Percentiles rank a stretch among this genome's conserved stretches.
These are phyloP conservation scores for Aspergillus sclerotiicarbonarius DNA, from an alignment of 495 filamentous ascomycete genomes.

Conservation along the genomic window DNA sequence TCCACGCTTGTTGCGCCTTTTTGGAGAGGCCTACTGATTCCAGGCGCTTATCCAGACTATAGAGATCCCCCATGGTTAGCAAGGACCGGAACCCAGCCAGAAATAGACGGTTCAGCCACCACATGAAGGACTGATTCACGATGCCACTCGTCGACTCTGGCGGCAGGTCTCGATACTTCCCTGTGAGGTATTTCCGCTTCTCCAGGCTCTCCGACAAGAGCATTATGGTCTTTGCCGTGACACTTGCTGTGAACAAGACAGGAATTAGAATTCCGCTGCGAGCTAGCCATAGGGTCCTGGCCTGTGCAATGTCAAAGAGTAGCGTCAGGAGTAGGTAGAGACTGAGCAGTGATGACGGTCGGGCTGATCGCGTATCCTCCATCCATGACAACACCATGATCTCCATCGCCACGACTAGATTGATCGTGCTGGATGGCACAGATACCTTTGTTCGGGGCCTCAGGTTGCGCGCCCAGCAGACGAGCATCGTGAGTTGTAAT, in stretches of 20 bases:
- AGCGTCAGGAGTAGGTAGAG: conserved; percentile 20
- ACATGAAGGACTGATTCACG: conserved; percentile 48
- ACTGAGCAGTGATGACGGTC: conserved; percentile 21
- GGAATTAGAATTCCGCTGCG: background rate
- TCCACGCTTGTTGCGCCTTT: conserved; percentile 37
- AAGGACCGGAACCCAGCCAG: conserved; percentile 39
- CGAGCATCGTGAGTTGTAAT: background rate
- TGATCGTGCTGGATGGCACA: background rate
- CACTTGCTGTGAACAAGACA: conserved; percentile 1
- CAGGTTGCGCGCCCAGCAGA: background rate
- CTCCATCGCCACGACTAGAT: conserved; percentile 2
- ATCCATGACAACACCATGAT: conserved; percentile 11
- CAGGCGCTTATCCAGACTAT: conserved; percentile 37
- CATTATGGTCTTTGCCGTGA: conserved; percentile 38
- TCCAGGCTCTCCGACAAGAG: conserved; percentile 49
- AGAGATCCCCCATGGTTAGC: conserved; percentile 42
- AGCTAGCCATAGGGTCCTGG: conserved; percentile 7
- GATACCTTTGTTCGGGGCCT: background rate
- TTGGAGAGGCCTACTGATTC: conserved; percentile 29
- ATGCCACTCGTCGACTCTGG: conserved; percentile 53
- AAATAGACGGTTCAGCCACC: conserved; percentile 55
- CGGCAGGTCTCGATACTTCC: conserved; percentile 34
- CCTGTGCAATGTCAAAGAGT: conserved; percentile 35
- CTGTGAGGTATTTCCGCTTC: conserved; percentile 45
- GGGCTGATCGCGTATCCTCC: conserved; percentile 20